A percentile compares a stretch with the other conserved stretches of the same genome.
Evolutionary conservation across 352 stramenopile genomes (phyloP).

Genomic region (Pythium myriotylum): DNA sequence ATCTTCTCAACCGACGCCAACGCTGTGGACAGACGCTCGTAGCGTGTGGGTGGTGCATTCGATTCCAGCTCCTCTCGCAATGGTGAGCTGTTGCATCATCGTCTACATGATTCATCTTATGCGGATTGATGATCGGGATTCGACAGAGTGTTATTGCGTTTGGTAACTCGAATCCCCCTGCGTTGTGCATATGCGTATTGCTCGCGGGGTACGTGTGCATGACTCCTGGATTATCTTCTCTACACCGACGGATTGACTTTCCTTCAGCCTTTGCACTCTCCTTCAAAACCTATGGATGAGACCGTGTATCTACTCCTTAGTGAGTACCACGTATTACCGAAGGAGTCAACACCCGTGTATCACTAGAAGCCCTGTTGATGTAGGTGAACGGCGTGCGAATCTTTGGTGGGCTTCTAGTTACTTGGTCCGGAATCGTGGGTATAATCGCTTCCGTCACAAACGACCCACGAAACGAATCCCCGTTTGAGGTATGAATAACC

Average conservation of each 20-base stretch:
- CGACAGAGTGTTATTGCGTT: slow-evolving; percentile 26
- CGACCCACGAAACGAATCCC: slow-evolving; percentile 38
- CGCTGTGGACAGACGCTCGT: slow-evolving; percentile 60
- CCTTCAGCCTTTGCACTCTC: slow-evolving; percentile 12
- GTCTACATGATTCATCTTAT: not conserved
- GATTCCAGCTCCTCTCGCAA: slow-evolving; percentile 47
- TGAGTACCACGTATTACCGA: slow-evolving; percentile 21
- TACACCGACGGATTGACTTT: not conserved
- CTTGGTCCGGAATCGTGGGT: slow-evolving; percentile 47
- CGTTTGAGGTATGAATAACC: slow-evolving; percentile 43
- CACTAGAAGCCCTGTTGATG: too few species aligned
- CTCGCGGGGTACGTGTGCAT: slow-evolving; percentile 12
- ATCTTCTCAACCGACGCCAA: slow-evolving; percentile 45
- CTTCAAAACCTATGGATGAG: slow-evolving; percentile 48
- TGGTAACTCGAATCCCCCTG: slow-evolving; percentile 26
- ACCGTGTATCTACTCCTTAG: slow-evolving; percentile 49
- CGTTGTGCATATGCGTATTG: slow-evolving; percentile 15
- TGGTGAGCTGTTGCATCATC: slow-evolving; percentile 31
- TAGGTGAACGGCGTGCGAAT: slow-evolving; percentile 59
- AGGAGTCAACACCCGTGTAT: too few species aligned
- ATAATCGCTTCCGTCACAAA: slow-evolving; percentile 42
- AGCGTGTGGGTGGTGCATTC: slow-evolving; percentile 43
- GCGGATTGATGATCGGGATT: too few species aligned
- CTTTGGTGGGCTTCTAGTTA: slow-evolving; percentile 39
- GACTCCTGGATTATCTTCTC: not conserved